A percentile compares a stretch with the other conserved stretches of the same genome.
Conservation (phyloP, 2,329 filamentous ascomycete genomes). For the Colletotrichum tabaci region DNA sequence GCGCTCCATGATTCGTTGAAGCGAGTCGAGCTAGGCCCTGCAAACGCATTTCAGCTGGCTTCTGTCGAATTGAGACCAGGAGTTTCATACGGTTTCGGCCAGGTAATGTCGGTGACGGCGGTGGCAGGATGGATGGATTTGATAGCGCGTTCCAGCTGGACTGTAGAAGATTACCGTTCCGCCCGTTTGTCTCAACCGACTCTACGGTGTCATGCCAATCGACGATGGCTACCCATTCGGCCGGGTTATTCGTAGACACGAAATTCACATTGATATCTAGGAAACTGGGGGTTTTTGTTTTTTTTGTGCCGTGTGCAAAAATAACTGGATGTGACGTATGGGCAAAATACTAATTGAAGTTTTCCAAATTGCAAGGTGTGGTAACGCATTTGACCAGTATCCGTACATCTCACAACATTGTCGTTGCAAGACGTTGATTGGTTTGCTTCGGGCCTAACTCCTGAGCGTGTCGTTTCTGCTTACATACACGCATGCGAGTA, state of each 20-base stretch:
- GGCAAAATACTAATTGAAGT: neutral
- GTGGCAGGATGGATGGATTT: neutral
- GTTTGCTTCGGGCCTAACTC: neutral
- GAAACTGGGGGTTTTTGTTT: no score
- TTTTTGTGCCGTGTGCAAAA: neutral
- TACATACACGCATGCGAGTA: neutral
- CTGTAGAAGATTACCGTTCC: slow-evolving; percentile 1
- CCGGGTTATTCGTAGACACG: slow-evolving; percentile 10
- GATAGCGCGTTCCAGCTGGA: neutral
- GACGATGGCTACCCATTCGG: slow-evolving; percentile 13
- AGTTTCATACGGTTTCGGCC: slow-evolving; percentile 26
- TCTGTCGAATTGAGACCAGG: slow-evolving; percentile 13
- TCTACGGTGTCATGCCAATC: slow-evolving; percentile 21
- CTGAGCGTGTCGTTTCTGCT: neutral
- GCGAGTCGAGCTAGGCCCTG: slow-evolving; percentile 1
- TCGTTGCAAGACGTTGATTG: neutral
- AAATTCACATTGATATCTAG: neutral
- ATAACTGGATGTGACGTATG: no score
- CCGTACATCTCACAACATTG: neutral
- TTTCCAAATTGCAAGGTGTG: neutral
- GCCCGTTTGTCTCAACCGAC: slow-evolving; percentile 29
- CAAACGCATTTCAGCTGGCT: slow-evolving; percentile 25
- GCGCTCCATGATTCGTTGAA: slow-evolving; percentile 21
- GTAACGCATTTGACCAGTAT: no score
- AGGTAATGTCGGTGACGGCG: slow-evolving; percentile 32